Base-by-base conservation (phyloP, 371 early-diverging fungal species). In the Haplosporangium sp. region DNA sequence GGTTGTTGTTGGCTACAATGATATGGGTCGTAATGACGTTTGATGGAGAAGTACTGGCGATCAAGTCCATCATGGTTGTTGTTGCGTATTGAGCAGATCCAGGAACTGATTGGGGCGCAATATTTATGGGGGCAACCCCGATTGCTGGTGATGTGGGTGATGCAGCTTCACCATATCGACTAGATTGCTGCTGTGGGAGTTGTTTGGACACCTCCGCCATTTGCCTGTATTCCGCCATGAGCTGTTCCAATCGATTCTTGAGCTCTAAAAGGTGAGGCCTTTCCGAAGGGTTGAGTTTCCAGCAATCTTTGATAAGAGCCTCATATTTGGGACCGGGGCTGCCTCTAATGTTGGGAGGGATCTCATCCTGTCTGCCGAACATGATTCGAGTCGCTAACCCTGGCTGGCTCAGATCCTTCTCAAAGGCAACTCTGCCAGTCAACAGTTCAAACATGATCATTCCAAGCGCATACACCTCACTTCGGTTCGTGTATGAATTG, bases 391-490 rank as follows among this genome's bases (percentile, higher is more conserved):
- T 72, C 46, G 72, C 54, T 36, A 77, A 18, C 20, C 72, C 72
- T 36, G 79, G 79, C 11, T 45, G 67, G 14, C 46, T 52, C n/a
- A 77, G 41, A 29, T 77, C 73, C 45, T 65, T 60, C 42, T 68
- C 73, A 29, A 77, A 77, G 6, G 79, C 73, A 11, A 77, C 69
- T 20, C 40, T 58, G 20, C 79, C 72, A 4, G 79, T 77, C 47
- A 77, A 36, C 38, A 77, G 51, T 47, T 77, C 79, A 51, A 64
- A 77, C 79, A 77, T 77, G 62, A 77, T 38, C 79, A 77, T 77
- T 9, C 79, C 79, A 12, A 77, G 61, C 8, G 79, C 79, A 42
- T 77, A 77, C 12, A 77, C 69, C 29, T 77, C 79, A 18, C 79
- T 77, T 38, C 63, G 62, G 53, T 41, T 71, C 29, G 79, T 68